Percentiles rank a stretch among this genome's conserved stretches.
Conservation (phyloP, 164 flowering plant species). For the Vitis vinifera region ASM3070453v1 NC_081821.1:6441501-6442000, state of each 20-base stretch:
- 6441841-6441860: too few relatives aligned
- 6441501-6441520: slow-evolving; percentile 44
- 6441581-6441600: slow-evolving; percentile 96
- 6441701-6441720: not conserved
- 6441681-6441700: not conserved
- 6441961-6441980: too few relatives aligned
- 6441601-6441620: slow-evolving; percentile 99
- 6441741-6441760: not conserved
- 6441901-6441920: too few relatives aligned
- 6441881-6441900: too few relatives aligned
- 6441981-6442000: too few relatives aligned
- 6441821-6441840: too few relatives aligned
- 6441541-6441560: slow-evolving; percentile 95
- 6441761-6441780: not conserved
- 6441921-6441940: too few relatives aligned
- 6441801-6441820: not conserved
- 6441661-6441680: slow-evolving; percentile 54
- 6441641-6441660: slow-evolving; percentile 97
- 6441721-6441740: not conserved
- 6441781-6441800: not conserved
- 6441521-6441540: slow-evolving; percentile 91
- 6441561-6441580: slow-evolving; percentile 93
- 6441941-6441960: too few relatives aligned
- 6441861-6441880: too few relatives aligned
- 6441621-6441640: slow-evolving; percentile 92